A percentile compares a stretch with the other conserved stretches of the same genome.
Evolutionary conservation across 129 eudicot genomes (phyloP).

Genomic region (Deinandra increscens): DNA sequence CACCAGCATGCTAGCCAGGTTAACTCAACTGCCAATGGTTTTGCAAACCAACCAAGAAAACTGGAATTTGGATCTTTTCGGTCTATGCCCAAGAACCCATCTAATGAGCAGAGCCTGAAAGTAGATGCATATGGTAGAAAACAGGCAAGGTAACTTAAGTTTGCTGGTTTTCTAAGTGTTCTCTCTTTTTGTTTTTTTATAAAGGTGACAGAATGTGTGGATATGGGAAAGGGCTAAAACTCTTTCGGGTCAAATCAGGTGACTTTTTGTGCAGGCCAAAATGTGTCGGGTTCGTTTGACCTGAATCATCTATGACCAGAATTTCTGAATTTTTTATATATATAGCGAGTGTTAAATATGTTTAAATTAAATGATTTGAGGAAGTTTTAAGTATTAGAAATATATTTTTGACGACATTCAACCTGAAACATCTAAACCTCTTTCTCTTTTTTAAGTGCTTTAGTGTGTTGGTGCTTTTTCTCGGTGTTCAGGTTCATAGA

Average conservation of each 20-base stretch:
- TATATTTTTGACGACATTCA: too few relatives aligned
- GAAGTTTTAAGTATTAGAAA: too few relatives aligned
- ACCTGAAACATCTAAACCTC: not conserved
- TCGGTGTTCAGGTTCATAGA: slow-evolving; percentile 47
- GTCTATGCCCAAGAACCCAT: slow-evolving; percentile 25
- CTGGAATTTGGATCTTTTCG: slow-evolving; percentile 66
- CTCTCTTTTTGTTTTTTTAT: not conserved
- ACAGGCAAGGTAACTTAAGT: slow-evolving; percentile 38
- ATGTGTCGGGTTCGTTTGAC: not conserved
- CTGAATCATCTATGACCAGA: not conserved
- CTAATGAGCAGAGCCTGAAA: slow-evolving; percentile 17
- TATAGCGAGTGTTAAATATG: too few relatives aligned
- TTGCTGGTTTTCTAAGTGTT: not conserved
- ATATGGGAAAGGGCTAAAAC: not conserved
- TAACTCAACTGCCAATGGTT: slow-evolving; percentile 24
- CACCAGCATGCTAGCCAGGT: slow-evolving; percentile 8
- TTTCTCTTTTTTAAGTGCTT: not conserved
- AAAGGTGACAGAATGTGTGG: not conserved
- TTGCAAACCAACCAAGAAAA: slow-evolving; percentile 20
- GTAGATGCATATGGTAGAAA: slow-evolving; percentile 10
- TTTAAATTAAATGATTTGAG: too few relatives aligned
- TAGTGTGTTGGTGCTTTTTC: not conserved
- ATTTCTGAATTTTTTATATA: not conserved
- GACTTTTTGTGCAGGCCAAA: not conserved
- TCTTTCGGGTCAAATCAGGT: not conserved